These are phyloP conservation scores for Karstenula rhodostoma DNA, from an alignment of 2,329 filamentous ascomycete genomes.

Conservation along the genomic window DNA sequence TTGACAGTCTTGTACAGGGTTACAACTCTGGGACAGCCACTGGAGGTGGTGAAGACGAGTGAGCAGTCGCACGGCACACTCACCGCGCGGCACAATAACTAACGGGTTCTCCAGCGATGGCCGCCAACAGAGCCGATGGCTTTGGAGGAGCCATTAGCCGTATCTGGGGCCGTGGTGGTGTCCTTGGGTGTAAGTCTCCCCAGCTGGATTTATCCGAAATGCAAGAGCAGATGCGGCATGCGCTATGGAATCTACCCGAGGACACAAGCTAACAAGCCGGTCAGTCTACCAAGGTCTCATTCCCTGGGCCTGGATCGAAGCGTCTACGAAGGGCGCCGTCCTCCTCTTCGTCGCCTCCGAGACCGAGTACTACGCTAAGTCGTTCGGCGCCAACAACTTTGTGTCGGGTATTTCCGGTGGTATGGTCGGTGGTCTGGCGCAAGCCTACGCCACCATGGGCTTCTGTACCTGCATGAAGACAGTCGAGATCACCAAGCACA, in stretches of 20 bases:
- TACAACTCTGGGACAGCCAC: conserved; percentile 71
- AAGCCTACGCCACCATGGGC: conserved; percentile 99
- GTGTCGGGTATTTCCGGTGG: conserved; percentile 87
- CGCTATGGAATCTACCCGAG: background rate
- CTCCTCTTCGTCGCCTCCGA: conserved; percentile 99
- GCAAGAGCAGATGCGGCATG: background rate
- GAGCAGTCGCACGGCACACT: background rate
- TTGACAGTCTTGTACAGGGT: conserved; percentile 57
- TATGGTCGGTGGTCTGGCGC: conserved; percentile 92
- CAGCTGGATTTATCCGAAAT: background rate
- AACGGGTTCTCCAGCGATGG: conserved; percentile 69
- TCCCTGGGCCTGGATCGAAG: conserved; percentile 96
- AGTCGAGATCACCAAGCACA: conserved; percentile 98
- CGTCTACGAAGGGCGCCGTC: conserved; percentile 98
- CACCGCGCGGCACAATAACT: background rate
- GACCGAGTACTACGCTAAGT: conserved; percentile 91
- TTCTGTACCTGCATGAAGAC: conserved; percentile 99
- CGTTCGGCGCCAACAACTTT: conserved; percentile 85
- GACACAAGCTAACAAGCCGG: conserved; percentile 23
- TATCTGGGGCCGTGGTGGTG: conserved; percentile 93
- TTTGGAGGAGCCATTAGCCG: conserved; percentile 82
- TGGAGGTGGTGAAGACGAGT: conserved; percentile 95
- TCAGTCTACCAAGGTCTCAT: conserved; percentile 99
- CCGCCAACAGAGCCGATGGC: conserved; percentile 89
- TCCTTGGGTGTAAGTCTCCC: conserved; percentile 84